These are phyloP conservation scores for Eucalyptus microcorys DNA, from an alignment of 345 rosid genomes.

Conservation along the genomic window DNA sequence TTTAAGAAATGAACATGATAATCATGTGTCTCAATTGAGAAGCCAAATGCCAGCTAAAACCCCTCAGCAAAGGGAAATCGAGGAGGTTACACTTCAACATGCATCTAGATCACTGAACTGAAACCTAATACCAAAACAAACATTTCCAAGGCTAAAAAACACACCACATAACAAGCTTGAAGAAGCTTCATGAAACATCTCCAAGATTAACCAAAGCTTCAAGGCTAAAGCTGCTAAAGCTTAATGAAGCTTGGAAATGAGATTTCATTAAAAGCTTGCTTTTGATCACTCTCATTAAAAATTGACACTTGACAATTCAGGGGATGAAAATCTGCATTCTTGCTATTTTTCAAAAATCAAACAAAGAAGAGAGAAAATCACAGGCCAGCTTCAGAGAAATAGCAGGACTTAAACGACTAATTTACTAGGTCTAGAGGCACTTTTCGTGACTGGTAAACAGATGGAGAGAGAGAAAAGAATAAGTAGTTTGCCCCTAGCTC, in stretches of 20 bases:
- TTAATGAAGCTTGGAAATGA: background rate
- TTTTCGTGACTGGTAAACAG: background rate
- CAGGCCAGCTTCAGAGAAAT: background rate
- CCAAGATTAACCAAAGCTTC: background rate
- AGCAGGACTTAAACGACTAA: background rate
- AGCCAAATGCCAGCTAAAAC: background rate
- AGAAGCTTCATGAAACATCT: background rate
- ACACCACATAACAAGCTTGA: background rate
- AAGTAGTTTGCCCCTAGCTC: background rate
- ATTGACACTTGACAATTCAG: background rate
- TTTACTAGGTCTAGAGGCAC: background rate
- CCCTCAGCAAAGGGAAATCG: background rate
- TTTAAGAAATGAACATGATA: background rate
- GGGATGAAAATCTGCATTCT: background rate
- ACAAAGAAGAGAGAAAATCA: background rate
- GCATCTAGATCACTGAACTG: background rate
- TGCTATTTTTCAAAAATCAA: background rate
- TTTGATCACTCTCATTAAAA: background rate
- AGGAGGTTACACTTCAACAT: background rate
- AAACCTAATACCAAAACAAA: background rate
- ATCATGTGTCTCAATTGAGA: background rate
- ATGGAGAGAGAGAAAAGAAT: background rate
- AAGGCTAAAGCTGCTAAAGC: background rate
- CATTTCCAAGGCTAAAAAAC: background rate
- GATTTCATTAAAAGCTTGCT: background rate